Evolutionary conservation across 140 eudicot species (phyloP).

Genomic region (Oenanthe javanica): DNA sequence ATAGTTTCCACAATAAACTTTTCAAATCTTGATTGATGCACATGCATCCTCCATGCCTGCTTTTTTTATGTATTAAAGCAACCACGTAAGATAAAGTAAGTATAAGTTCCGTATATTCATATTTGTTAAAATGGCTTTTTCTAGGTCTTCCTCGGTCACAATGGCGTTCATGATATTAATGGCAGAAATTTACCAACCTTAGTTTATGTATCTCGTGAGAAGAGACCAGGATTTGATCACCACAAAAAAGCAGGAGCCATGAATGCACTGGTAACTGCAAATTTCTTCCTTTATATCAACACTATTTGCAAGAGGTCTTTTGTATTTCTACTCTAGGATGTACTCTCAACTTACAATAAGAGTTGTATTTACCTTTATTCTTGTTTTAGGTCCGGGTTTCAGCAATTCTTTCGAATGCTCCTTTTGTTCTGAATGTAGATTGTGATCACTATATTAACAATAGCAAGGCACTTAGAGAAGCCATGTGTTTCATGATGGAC

Average conservation of each 20-base stretch:
- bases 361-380: not conserved
- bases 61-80: not conserved
- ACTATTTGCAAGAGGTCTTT: not conserved
- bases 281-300: not conserved
- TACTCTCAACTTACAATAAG: not conserved
- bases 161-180: constrained; percentile 10
- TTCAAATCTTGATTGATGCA: not conserved
- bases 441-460: constrained; percentile 14
- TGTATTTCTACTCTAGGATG: not conserved
- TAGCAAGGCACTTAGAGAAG: constrained; percentile 18
- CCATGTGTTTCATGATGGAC: constrained; percentile 18
- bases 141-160: constrained; percentile 12
- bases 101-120: not conserved
- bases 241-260: constrained; percentile 16
- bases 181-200: constrained; percentile 7
- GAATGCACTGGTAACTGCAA: constrained; percentile 2
- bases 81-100: not conserved
- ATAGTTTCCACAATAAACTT: not conserved
- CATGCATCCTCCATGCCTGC: not conserved
- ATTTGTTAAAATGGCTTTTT: not conserved
- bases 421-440: constrained; percentile 11
- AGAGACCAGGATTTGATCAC: constrained; percentile 16
- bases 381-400: constrained; percentile 12
- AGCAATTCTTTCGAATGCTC: constrained; percentile 12
- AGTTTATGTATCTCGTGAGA: constrained; percentile 28